Evolutionary conservation across 225 moss, liverwort and hornwort species (phyloP).

Genomic region (Pseudisothecium myosuroides): DNA sequence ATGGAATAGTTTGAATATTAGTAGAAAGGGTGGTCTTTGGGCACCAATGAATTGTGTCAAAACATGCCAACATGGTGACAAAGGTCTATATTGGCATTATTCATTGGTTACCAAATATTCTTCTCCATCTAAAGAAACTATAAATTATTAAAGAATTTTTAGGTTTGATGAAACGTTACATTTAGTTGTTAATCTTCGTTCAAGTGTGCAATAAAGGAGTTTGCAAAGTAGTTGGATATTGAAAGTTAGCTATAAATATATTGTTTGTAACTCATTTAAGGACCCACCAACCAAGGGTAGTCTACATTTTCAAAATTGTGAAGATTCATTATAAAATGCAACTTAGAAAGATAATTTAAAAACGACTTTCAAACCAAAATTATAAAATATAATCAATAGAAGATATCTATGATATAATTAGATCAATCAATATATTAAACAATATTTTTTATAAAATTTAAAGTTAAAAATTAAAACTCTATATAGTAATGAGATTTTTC

Average conservation of each 20-base stretch:
- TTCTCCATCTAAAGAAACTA: background rate
- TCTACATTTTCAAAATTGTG: background rate
- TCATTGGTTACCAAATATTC: background rate
- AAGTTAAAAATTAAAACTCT: too few species aligned
- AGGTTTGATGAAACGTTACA: background rate
- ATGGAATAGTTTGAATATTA: too few species aligned
- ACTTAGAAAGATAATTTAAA: background rate
- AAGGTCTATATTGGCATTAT: background rate
- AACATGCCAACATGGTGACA: background rate
- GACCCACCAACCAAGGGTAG: accelerated
- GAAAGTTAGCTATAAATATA: background rate
- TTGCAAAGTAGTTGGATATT: background rate
- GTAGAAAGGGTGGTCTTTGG: too few species aligned
- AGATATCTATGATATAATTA: too few species aligned
- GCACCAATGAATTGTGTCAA: too few species aligned
- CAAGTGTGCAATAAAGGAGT: background rate
- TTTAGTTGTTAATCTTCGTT: background rate
- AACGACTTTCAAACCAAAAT: too few species aligned
- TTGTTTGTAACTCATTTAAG: background rate
- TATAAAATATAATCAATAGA: too few species aligned
- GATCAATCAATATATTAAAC: too few species aligned
- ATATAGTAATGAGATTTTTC: too few species aligned
- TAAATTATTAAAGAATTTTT: background rate
- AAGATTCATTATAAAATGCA: background rate
- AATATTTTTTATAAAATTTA: too few species aligned